phyloP scores from a whole-genome alignment of 1,284 basidiomycete genomes.

The Lignosus rhinocerotis region DNA sequence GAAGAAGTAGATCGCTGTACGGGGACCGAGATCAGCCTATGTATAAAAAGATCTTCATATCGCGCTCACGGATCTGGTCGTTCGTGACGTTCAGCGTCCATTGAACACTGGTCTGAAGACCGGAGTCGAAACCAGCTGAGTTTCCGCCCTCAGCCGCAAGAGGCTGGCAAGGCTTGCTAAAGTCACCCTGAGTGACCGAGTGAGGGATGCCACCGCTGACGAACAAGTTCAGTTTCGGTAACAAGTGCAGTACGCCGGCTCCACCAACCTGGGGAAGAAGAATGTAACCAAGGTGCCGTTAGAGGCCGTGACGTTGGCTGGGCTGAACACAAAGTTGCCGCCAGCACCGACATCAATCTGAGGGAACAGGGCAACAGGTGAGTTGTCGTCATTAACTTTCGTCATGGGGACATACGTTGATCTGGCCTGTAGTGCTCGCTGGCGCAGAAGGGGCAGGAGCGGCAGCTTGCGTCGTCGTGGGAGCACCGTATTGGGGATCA shows the following conservation, averaged over 20 bases:
- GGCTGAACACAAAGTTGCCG: slow-evolving; percentile 44
- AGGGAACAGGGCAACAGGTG: background rate
- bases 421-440: slow-evolving; percentile 38
- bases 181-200: slow-evolving; percentile 57
- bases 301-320: slow-evolving; percentile 47
- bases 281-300: slow-evolving; percentile 54
- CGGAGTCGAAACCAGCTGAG: slow-evolving; percentile 52
- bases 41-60: background rate
- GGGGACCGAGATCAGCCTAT: background rate
- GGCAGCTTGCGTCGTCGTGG: slow-evolving; percentile 25
- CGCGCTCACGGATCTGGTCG: slow-evolving; percentile 43
- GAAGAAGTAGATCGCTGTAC: slow-evolving; percentile 62
- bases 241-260: background rate
- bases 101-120: slow-evolving; percentile 39
- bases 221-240: background rate
- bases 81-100: slow-evolving; percentile 55
- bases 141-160: slow-evolving; percentile 40
- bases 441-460: slow-evolving; percentile 45
- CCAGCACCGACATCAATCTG: slow-evolving; percentile 48
- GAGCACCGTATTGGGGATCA: slow-evolving; percentile 26
- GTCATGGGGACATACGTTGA: slow-evolving; percentile 41
- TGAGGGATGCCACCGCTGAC: slow-evolving; percentile 34
- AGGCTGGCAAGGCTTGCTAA: slow-evolving; percentile 48
- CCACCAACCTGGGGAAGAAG: slow-evolving; percentile 52
- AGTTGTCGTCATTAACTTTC: background rate